Conservation (phyloP, 2,329 filamentous ascomycete species). For the Arachnopeziza araneosa region DNA sequence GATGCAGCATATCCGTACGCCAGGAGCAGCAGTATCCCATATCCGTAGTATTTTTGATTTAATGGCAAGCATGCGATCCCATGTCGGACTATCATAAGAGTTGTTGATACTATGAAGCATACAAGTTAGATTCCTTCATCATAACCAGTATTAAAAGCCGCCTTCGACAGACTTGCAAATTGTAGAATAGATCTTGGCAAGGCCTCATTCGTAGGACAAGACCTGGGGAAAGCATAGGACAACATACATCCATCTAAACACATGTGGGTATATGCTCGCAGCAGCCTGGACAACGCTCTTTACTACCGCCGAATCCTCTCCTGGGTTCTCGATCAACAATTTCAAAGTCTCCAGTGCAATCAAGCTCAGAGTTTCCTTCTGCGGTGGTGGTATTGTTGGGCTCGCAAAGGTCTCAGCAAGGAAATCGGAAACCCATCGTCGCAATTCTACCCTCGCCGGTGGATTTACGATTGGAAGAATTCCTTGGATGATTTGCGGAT, state of each 20-base stretch:
- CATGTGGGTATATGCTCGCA: slow-evolving; percentile 87
- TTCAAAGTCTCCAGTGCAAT: slow-evolving; percentile 73
- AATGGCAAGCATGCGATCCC: slow-evolving; percentile 83
- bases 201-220: neutral
- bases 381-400: slow-evolving; percentile 68
- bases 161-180: neutral
- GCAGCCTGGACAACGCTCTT: slow-evolving; percentile 83
- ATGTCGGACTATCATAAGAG: slow-evolving; percentile 71
- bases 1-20: slow-evolving; percentile 87
- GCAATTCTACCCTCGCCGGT: slow-evolving; percentile 68
- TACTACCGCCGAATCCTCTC: slow-evolving; percentile 73
- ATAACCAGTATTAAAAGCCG: neutral
- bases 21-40: slow-evolving; percentile 74
- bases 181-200: neutral
- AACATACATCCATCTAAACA: slow-evolving; percentile 92
- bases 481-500: slow-evolving; percentile 84
- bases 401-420: slow-evolving; percentile 93
- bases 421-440: slow-evolving; percentile 95
- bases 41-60: slow-evolving; percentile 83
- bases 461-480: slow-evolving; percentile 87
- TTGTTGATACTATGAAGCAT: slow-evolving; percentile 67
- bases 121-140: slow-evolving; percentile 22
- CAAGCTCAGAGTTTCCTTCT: slow-evolving; percentile 76
- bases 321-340: slow-evolving; percentile 62
- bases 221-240: slow-evolving; percentile 4